Evolutionary conservation across 179 eudicot genomes (phyloP).

Genomic region (Kewa caespitosa): DNA sequence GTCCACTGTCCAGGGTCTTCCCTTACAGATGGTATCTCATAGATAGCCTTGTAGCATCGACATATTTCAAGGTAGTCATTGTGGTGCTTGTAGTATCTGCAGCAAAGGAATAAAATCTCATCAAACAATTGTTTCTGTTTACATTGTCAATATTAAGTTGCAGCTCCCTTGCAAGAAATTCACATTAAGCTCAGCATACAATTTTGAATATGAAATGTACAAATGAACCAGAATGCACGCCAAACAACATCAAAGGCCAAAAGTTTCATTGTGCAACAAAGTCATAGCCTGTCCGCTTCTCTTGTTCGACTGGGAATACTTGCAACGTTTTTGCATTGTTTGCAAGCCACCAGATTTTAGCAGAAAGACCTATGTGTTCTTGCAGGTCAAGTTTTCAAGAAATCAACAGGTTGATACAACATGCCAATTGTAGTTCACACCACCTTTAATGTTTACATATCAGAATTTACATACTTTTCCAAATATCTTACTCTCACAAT

Average conservation of each 20-base stretch:
- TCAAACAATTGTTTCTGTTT: background rate
- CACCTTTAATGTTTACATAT: background rate
- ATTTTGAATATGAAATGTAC: background rate
- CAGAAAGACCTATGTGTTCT: background rate
- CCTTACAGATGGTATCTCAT: conserved; percentile 75
- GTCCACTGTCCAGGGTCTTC: conserved; percentile 74
- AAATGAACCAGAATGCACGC: background rate
- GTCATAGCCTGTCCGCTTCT: background rate
- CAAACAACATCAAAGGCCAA: background rate
- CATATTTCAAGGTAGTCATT: conserved; percentile 92
- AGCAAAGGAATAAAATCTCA: conserved; percentile 6
- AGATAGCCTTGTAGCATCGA: conserved; percentile 83
- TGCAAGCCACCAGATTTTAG: background rate
- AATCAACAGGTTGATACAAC: background rate
- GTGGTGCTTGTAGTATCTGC: conserved; percentile 73
- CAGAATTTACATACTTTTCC: background rate
- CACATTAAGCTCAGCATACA: background rate
- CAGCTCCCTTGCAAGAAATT: background rate
- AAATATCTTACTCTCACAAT: too few species aligned
- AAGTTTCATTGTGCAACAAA: background rate
- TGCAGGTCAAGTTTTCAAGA: background rate
- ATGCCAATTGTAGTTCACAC: background rate
- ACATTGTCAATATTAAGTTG: background rate
- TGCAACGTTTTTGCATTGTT: background rate
- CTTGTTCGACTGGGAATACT: background rate